Conservation (phyloP, 1,284 basidiomycete genomes). For the Polyporus tsugae region DNA sequence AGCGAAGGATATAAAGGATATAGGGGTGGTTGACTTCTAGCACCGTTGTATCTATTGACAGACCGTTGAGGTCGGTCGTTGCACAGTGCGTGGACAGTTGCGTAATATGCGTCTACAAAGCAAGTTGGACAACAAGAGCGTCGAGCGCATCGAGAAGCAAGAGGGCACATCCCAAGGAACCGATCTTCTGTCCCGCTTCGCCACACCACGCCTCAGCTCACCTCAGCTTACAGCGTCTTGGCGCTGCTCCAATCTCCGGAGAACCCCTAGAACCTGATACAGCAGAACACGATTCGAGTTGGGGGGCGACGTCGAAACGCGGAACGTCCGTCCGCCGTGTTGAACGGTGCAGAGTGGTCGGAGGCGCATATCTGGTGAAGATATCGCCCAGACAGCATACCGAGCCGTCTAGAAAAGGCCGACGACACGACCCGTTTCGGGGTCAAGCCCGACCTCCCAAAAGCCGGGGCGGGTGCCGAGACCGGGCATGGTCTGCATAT, state of each 20-base stretch:
- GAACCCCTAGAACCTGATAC: conserved; percentile 7
- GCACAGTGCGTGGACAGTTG: conserved; percentile 1
- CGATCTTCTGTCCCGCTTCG: not conserved
- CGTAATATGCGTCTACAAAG: conserved; percentile 9
- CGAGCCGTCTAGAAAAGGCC: conserved; percentile 68
- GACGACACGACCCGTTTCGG: conserved; percentile 73
- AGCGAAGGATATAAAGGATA: not conserved
- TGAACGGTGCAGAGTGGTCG: conserved; percentile 48
- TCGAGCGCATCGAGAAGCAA: conserved; percentile 1
- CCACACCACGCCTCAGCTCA: conserved; percentile 5
- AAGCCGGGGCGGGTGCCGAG: conserved; percentile 93
- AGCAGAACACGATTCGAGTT: conserved; percentile 22
- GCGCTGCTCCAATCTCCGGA: conserved; percentile 24
- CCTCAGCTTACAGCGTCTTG: conserved; percentile 5
- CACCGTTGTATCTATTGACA: conserved; percentile 12
- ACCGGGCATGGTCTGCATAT: conserved; percentile 99
- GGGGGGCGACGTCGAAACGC: conserved; percentile 32
- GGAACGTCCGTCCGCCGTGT: conserved; percentile 44
- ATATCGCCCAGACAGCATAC: conserved; percentile 16
- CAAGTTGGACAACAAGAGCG: conserved; percentile 6
- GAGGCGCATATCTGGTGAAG: conserved; percentile 42
- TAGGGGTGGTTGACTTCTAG: not conserved
- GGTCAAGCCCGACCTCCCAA: conserved; percentile 88
- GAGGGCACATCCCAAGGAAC: not conserved
- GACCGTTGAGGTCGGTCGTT: conserved; percentile 12